phyloP scores from a whole-genome alignment of 2,329 filamentous ascomycete species.

The Hypocreales sp. region DNA sequence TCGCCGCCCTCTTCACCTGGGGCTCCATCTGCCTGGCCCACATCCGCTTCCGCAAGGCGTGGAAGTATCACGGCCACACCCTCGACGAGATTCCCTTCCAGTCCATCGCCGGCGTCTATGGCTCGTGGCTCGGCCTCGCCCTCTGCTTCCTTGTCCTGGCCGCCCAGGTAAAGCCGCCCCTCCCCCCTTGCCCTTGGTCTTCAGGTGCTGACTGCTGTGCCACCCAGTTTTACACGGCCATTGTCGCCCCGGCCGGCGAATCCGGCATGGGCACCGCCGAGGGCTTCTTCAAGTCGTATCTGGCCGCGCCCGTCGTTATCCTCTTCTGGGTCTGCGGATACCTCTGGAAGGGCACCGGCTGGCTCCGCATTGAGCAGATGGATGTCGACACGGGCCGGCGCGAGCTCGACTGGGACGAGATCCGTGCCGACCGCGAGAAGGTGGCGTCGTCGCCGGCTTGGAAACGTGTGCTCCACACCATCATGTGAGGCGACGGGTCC shows the following conservation, averaged over 20 bases:
- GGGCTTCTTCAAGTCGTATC: constrained; percentile 37
- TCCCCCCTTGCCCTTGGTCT: too few species aligned
- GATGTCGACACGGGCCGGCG: constrained; percentile 52
- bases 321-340: constrained; percentile 40
- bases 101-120: constrained; percentile 42
- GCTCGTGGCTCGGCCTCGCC: constrained; percentile 45
- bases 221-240: constrained; percentile 28
- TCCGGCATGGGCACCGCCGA: constrained; percentile 21
- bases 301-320: constrained; percentile 36
- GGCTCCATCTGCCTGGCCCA: constrained; percentile 47
- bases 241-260: constrained; percentile 18
- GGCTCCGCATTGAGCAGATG: constrained; percentile 42
- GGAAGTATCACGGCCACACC: constrained; percentile 41
- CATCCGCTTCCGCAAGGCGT: constrained; percentile 48
- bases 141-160: constrained; percentile 40
- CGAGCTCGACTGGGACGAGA: constrained; percentile 43
- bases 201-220: too few species aligned
- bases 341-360: constrained; percentile 48
- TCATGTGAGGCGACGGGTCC: constrained; percentile 14
- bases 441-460: constrained; percentile 36
- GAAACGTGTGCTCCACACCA: constrained; percentile 21
- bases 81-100: constrained; percentile 53
- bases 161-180: constrained; percentile 29
- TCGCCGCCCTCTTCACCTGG: constrained; percentile 49
- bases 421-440: constrained; percentile 36